These are phyloP conservation scores for Tillandsia fasciculata DNA, from an alignment of 176 grass and related monocot species.

Conservation along the genomic window DNA sequence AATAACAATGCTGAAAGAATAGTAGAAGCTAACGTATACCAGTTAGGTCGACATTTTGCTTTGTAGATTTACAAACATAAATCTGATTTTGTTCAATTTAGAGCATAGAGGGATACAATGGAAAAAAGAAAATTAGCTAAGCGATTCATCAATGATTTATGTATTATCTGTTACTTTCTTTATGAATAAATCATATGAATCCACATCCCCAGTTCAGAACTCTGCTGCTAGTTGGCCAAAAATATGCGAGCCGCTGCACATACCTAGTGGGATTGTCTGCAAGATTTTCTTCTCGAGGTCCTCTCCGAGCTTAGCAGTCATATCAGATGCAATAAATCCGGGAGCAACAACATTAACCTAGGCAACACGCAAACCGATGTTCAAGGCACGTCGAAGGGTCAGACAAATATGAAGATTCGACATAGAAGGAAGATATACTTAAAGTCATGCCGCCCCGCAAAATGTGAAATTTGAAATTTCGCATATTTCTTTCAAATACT, in stretches of 20 bases:
- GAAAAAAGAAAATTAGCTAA: too few relatives aligned
- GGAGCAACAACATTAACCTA: slow-evolving; percentile 96
- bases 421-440: neutral
- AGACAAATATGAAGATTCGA: neutral
- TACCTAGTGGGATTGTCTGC: slow-evolving; percentile 81
- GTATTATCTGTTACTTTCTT: too few relatives aligned
- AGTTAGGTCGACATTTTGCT: too few relatives aligned
- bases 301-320: slow-evolving; percentile 79
- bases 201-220: neutral
- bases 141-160: too few relatives aligned
- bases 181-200: neutral
- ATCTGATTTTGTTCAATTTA: too few relatives aligned
- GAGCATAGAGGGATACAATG: too few relatives aligned
- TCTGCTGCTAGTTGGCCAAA: neutral
- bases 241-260: neutral
- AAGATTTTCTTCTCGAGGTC: slow-evolving; percentile 91
- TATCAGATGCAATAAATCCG: slow-evolving; percentile 91
- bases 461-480: too few relatives aligned
- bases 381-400: neutral
- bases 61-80: too few relatives aligned
- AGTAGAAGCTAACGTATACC: too few relatives aligned
- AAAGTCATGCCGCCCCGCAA: too few relatives aligned
- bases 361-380: neutral
- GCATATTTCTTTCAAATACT: too few relatives aligned
- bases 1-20: too few relatives aligned